Percentiles rank a stretch among this genome's conserved stretches.
Evolutionary conservation across 176 grass and related monocot species (phyloP).

Genomic region (Tillandsia fasciculata): DNA sequence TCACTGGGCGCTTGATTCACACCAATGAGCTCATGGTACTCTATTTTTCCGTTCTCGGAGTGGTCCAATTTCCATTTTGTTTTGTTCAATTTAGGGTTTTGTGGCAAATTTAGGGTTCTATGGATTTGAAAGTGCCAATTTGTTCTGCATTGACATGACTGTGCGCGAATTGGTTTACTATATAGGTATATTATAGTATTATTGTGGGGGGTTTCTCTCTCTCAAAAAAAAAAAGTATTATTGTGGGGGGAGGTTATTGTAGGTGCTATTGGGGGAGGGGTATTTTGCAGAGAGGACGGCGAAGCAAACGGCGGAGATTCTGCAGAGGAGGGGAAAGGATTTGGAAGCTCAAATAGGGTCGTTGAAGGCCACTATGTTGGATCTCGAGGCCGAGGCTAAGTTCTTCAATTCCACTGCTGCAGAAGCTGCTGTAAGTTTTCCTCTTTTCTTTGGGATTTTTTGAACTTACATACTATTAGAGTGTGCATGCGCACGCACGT

Average conservation of each 20-base stretch:
- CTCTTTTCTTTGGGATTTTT: background rate
- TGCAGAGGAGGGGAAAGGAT: constrained; percentile 59
- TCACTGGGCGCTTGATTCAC: constrained; percentile 70
- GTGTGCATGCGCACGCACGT: background rate
- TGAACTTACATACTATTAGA: background rate
- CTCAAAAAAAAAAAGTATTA: background rate
- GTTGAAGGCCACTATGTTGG: constrained; percentile 57
- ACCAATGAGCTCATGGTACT: constrained; percentile 79
- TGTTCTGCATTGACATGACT: no score
- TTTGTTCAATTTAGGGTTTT: no score
- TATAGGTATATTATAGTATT: background rate
- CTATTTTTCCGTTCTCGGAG: constrained; percentile 3
- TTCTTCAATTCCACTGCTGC: constrained; percentile 58
- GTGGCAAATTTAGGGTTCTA: no score
- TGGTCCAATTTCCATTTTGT: background rate
- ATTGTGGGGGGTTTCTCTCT: background rate
- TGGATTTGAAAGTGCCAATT: no score
- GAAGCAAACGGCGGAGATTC: constrained; percentile 65
- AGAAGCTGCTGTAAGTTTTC: constrained; percentile 39
- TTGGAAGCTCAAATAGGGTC: constrained; percentile 60
- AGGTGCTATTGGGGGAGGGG: constrained; percentile 89
- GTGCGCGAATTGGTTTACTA: no score
- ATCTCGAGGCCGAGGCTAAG: constrained; percentile 69
- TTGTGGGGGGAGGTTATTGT: constrained; percentile 41
- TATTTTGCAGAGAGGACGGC: constrained; percentile 75